These are phyloP conservation scores for Rhynchospora tenuis DNA, from an alignment of 176 grass and related monocot genomes.

Conservation along the genomic window DNA sequence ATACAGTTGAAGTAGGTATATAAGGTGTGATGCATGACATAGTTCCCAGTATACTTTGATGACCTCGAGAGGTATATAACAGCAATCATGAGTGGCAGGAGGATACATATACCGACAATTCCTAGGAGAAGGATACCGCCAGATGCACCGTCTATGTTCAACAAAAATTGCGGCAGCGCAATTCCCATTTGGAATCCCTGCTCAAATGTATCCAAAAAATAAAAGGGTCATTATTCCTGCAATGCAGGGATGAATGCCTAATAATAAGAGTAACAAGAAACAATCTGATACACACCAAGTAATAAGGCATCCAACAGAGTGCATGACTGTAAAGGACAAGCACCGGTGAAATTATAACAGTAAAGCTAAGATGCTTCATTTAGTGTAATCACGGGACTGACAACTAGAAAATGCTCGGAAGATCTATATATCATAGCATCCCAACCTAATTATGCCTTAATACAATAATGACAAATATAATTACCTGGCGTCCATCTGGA, in stretches of 20 bases:
- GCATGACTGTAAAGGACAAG: background rate
- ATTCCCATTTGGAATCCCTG: slow-evolving; percentile 99
- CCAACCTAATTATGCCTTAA: slow-evolving; percentile 5
- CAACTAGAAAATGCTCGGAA: background rate
- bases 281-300: background rate
- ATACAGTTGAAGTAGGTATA: slow-evolving; percentile 97
- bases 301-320: background rate
- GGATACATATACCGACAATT: slow-evolving; percentile 92
- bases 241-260: background rate
- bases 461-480: slow-evolving; percentile 17
- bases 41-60: slow-evolving; percentile 96
- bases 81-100: slow-evolving; percentile 90
- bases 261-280: background rate
- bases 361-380: background rate
- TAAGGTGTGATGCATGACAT: slow-evolving; percentile 97
- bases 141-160: slow-evolving; percentile 94
- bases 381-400: background rate
- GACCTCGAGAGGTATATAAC: slow-evolving; percentile 99
- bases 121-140: slow-evolving; percentile 87
- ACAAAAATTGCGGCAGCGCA: slow-evolving; percentile 88
- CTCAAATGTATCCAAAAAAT: background rate
- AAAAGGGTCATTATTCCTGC: background rate
- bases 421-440: slow-evolving; percentile 8
- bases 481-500: slow-evolving; percentile 97
- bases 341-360: background rate